Conservation (phyloP, 2,329 filamentous ascomycete species). For the Hymenotorrendiella dingleyae region DNA sequence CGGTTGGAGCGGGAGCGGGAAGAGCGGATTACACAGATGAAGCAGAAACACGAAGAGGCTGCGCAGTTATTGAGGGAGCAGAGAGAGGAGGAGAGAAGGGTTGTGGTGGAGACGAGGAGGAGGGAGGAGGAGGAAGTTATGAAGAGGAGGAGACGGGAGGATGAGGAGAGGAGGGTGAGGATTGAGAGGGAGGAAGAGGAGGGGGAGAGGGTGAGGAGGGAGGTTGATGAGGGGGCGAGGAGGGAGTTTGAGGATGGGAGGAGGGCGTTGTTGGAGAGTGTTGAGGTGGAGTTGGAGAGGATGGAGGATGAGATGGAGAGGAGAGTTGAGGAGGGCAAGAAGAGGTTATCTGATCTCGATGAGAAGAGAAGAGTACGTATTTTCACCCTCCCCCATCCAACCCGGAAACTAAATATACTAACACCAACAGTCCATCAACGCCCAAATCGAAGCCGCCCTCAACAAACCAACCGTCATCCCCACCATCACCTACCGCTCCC, state of each 20-base stretch:
- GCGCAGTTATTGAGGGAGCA: conserved; percentile 10
- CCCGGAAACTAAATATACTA: background rate
- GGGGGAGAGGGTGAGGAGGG: conserved; percentile 7
- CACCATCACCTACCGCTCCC: conserved; percentile 19
- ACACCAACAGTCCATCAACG: conserved; percentile 22
- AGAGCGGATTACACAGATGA: conserved; percentile 16
- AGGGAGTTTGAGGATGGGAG: conserved; percentile 17
- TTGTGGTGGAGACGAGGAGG: conserved; percentile 12
- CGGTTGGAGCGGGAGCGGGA: conserved; percentile 20
- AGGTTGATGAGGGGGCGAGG: conserved; percentile 19
- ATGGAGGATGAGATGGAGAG: conserved; percentile 27
- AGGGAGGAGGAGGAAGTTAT: conserved; percentile 18
- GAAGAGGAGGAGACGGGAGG: conserved; percentile 13
- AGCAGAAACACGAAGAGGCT: conserved; percentile 15
- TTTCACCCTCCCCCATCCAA: background rate
- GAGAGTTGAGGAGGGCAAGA: conserved; percentile 21
- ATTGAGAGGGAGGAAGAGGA: conserved; percentile 11
- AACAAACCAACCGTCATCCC: conserved; percentile 23
- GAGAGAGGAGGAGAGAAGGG: conserved; percentile 14
- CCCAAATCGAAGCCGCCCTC: conserved; percentile 23
- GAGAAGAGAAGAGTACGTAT: conserved; percentile 21
- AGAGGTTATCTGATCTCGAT: conserved; percentile 19
- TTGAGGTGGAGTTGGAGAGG: conserved; percentile 22
- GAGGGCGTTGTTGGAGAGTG: conserved; percentile 13
- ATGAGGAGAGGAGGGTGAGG: conserved; percentile 13